Base-by-base conservation (phyloP, 352 stramenopile species). In the Globisporangium paroecandrum region DNA sequence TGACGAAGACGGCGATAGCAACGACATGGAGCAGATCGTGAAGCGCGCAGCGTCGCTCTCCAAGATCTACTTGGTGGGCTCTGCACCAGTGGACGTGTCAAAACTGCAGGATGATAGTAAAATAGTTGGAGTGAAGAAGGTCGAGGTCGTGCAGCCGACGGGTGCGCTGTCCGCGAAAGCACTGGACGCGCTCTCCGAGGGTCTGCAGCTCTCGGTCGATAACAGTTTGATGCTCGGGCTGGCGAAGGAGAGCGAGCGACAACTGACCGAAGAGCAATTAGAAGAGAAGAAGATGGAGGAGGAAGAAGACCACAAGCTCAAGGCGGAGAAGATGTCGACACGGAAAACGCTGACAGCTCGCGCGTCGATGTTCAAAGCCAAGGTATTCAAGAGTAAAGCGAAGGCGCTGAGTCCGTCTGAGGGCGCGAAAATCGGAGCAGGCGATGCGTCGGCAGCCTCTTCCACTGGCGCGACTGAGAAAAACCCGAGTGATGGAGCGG, bases 201-300 rank as follows among this genome's bases (percentile, higher is more conserved):
- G 87, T 0, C 65, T 95, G 32, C 85, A 94, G 66, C 64, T 90
- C 18, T 90, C 80, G 1, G 76, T 91, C n/a, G 85, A 93, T 34
- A 87, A 84, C 51, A 79, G 66, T 46, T 71, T 73, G 22, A 78
- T 82, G 71, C 67, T 62, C 49, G 32, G 56, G 5, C 38, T 65
- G 29, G 62, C 66, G 12, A 43, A 65, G 6, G 69, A 73, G 8
- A 56, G 73, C 34, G 70, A 73, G 9, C 66, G 69, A 46, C 76
- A 88, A 43, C 66, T 91, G 13, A 93, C 80, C 1, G 85, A 95
- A 58, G 87, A 90, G 63, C 78, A 95, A 59, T 62, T 94, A 27
- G 87, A 93, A 66, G 87, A 95, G 72, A 90, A 93, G 70, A 86
- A 89, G 63, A 94, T 95, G 87, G 87, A 90, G 64, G 87, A 94